Evolutionary conservation across 176 grass and related monocot species (phyloP).

Genomic region (Cenchrus purpureus): DNA sequence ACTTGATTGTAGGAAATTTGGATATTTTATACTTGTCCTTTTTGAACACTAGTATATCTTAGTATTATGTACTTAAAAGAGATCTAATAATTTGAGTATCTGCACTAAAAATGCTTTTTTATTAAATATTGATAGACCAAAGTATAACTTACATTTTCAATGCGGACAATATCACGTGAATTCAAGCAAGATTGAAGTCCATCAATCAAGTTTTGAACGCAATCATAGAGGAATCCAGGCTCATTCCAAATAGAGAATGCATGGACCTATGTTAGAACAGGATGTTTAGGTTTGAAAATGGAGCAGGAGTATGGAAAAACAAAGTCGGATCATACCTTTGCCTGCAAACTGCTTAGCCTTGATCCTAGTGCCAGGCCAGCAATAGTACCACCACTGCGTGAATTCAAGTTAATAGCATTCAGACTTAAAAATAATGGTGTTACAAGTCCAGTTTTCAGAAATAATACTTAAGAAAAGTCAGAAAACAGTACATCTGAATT

Average conservation of each 20-base stretch:
- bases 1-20: no score
- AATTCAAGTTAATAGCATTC: constrained; percentile 21
- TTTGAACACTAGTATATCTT: no score
- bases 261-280: constrained; percentile 69
- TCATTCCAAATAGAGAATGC: constrained; percentile 96
- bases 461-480: background rate
- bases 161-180: constrained; percentile 80
- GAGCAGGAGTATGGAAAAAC: background rate
- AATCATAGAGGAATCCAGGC: constrained; percentile 83
- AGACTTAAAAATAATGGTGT: no score
- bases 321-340: constrained; percentile 66
- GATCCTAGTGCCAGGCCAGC: constrained; percentile 89
- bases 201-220: constrained; percentile 84
- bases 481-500: background rate
- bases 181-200: constrained; percentile 73
- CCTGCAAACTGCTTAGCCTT: constrained; percentile 77
- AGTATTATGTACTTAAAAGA: no score
- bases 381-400: constrained; percentile 90
- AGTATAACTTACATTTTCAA: constrained; percentile 66
- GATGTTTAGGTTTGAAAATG: constrained; percentile 45
- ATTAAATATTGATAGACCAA: no score
- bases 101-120: no score
- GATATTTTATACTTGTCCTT: no score
- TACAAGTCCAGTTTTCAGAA: background rate
- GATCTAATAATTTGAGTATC: background rate